Base-by-base conservation (phyloP, 1,139 yeast species). In the Pichia sorboxylosa region DNA sequence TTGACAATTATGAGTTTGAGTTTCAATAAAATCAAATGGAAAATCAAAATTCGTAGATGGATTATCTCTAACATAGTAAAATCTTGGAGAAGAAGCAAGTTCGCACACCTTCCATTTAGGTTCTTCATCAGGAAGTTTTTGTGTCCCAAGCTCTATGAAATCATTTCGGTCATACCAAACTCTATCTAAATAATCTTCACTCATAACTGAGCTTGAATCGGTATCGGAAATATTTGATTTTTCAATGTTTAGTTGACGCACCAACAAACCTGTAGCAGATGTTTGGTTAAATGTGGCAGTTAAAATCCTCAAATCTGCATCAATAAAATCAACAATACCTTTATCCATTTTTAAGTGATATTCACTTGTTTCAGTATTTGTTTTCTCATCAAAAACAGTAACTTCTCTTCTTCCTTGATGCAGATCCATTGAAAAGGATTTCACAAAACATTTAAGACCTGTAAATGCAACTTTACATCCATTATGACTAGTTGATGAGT, bases 101-200 rank as follows among this genome's bases (percentile, higher is more conserved):
- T 94, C 92, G 14, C 63, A 47, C 1, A 82, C 66, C 13, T 59
- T 58, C 30, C 87, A 66, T 28, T 62, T 57, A 0, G 93, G 90
- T 28, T 64, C 56, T 2, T 68, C 61, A 4, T 69, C 59, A 3
- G 55, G 60, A 17, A 61, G 53, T 39, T 66, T 61, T n/a, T 58
- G 58, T 43, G 65, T 62, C 47, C 72, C 83, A 28, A 87, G 58
- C 48, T 90, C 97, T 13, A 71, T 63, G 46, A 75, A 90, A 55
- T 90, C 98, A 38, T 81, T 73, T 20, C 69, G 57, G 49, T 90
- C 96, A 32, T 75, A 60, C 97, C 97, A 90, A 9, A 31, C 30
- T 25, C 31, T 27, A 24, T 39, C 41, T 27, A 28, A 27, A 10
- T 21, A 32, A 11, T 35, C 39, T 10, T 34, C 40, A 21, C 40